Base-by-base conservation (phyloP, 192 early-diverging fungal species). In the Gaertneriomyces sp. region DNA sequence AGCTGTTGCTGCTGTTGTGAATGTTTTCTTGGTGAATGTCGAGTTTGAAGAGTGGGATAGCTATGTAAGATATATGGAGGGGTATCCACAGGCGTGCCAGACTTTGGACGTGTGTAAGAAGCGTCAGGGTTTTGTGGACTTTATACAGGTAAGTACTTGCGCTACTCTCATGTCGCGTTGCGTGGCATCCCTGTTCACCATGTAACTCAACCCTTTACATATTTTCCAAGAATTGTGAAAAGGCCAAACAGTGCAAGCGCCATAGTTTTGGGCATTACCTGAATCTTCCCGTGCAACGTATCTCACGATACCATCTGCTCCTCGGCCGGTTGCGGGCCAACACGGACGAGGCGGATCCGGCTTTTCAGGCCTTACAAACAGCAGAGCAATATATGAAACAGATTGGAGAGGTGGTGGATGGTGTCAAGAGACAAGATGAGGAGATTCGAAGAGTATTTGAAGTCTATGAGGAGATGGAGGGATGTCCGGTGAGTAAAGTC, bases 371-470 rank as follows among this genome's bases (percentile, higher is more conserved):
- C 3, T 60, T 72, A 19, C 58, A 72, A 53, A 65, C 63, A 1
- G 70, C 70, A 40, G 70, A 72, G 53, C 62, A 66, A 25, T 72
- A 72, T 52, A 72, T 72, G 70, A 72, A 72, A 52, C 63, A 72
- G 44, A 65, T 72, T 46, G 70, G 70, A 17, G 57, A 65, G 20
- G 59, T 65, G 7, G 41, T 72, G 45, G 63, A 72, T 39, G 45
- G 45, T 43, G 70, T 72, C 11, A 63, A 72, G 44, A 66, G 60
- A 20, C 70, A 65, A n/a, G 70, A 72, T 41, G 70, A 72, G 53
- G 70, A 72, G 58, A 16, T 66, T 25, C 55, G 63, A 12, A 67
- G 40, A 20, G 50, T 72, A 3, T 72, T 72, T 61, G 57, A 38
- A 11, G 58, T 69, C 4, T 62, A 45, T 54, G 12, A 42, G n/a